phyloP scores from a whole-genome alignment of 176 grass and related monocot species.

The Cocos nucifera region DNA sequence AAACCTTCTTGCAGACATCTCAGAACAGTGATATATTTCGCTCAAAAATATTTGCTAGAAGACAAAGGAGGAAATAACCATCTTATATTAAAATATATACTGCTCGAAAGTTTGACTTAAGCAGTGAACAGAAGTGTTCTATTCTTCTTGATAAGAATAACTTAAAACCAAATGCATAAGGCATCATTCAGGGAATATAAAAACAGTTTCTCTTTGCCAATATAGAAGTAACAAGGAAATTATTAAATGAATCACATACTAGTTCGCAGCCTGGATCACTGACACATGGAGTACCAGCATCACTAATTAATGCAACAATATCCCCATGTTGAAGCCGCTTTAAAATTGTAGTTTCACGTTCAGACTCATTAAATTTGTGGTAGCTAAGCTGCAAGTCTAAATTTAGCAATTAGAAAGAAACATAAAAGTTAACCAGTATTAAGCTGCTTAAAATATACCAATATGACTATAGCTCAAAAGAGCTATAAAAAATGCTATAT shows the following conservation, averaged over 20 bases:
- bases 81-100: too few species aligned
- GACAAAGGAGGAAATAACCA: too few species aligned
- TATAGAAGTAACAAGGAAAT: not conserved
- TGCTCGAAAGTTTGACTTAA: too few species aligned
- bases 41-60: too few species aligned
- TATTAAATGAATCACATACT: slow-evolving; percentile 27
- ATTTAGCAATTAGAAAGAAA: slow-evolving; percentile 10
- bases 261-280: slow-evolving; percentile 87
- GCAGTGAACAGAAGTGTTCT: too few species aligned
- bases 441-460: too few species aligned
- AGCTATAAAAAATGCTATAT: not conserved
- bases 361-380: slow-evolving; percentile 92
- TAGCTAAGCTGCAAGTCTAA: slow-evolving; percentile 62
- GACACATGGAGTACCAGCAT: slow-evolving; percentile 85
- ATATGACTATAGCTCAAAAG: too few species aligned
- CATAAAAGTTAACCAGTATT: not conserved
- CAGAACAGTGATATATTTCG: too few species aligned
- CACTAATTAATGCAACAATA: slow-evolving; percentile 88
- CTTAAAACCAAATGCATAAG: too few species aligned
- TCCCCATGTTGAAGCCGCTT: slow-evolving; percentile 80
- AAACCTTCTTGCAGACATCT: too few species aligned
- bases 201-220: not conserved
- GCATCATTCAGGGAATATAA: too few species aligned
- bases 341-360: slow-evolving; percentile 71
- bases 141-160: too few species aligned